A percentile compares a stretch with the other conserved stretches of the same genome.
Evolutionary conservation across 176 grass and related monocot species (phyloP).

Genomic region (Aegilops speltoides): DNA sequence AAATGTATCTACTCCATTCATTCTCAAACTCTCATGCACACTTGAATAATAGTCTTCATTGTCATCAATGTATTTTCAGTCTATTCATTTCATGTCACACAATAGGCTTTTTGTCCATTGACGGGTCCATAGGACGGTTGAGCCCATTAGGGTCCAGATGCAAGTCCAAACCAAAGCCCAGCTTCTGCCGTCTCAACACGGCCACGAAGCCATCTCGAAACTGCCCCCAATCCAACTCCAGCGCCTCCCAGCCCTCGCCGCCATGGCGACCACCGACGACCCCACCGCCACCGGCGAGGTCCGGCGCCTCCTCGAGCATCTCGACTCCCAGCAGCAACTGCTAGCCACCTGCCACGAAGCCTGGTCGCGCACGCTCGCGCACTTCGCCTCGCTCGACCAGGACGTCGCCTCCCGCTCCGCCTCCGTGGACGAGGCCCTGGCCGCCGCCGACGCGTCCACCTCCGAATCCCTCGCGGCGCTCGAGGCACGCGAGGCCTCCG

Average conservation of each 20-base stretch:
- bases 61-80: too few relatives aligned
- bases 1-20: too few relatives aligned
- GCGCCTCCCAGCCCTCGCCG: not conserved
- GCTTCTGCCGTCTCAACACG: not conserved
- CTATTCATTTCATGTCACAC: too few relatives aligned
- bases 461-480: slow-evolving; percentile 51
- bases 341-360: slow-evolving; percentile 43
- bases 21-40: too few relatives aligned
- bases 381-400: slow-evolving; percentile 61
- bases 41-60: too few relatives aligned
- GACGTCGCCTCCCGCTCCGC: slow-evolving; percentile 55
- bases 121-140: not conserved
- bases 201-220: slow-evolving; percentile 15
- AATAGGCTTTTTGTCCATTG: too few relatives aligned
- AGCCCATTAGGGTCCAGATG: slow-evolving; percentile 5
- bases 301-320: slow-evolving; percentile 43
- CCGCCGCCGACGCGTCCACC: slow-evolving; percentile 40
- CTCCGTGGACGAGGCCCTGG: slow-evolving; percentile 46
- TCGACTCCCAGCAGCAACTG: slow-evolving; percentile 56
- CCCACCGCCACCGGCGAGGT: slow-evolving; percentile 44
- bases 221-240: not conserved
- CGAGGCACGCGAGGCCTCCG: slow-evolving; percentile 40
- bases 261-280: slow-evolving; percentile 47
- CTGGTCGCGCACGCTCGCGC: slow-evolving; percentile 46
- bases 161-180: slow-evolving; percentile 29